phyloP scores from a whole-genome alignment of 805 yeast genomes.

The Wickerhamomyces sydowiorum region DNA sequence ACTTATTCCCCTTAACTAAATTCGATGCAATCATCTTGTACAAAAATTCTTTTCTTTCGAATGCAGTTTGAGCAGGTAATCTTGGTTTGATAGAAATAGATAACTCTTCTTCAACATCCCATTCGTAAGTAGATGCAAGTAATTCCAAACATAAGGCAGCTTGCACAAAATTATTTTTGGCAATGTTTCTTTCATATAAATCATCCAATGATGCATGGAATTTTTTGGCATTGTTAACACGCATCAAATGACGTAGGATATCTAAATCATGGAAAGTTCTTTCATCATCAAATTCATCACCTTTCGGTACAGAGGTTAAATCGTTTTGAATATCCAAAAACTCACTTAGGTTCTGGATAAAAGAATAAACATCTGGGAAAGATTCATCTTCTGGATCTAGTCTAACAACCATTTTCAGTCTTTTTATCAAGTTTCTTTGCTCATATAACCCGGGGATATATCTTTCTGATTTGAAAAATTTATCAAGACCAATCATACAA shows the following conservation, averaged over 20 bases:
- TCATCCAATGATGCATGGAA: conserved; percentile 75
- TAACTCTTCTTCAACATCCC: conserved; percentile 57
- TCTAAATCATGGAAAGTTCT: conserved; percentile 74
- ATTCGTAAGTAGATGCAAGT: conserved; percentile 67
- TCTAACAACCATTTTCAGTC: conserved; percentile 42
- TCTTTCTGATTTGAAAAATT: conserved; percentile 49
- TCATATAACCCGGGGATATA: conserved; percentile 53
- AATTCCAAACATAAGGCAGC: conserved; percentile 79
- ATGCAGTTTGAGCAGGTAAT: conserved; percentile 75
- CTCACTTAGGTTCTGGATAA: conserved; percentile 49
- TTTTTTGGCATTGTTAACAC: conserved; percentile 73
- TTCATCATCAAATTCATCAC: conserved; percentile 83
- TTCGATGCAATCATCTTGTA: conserved; percentile 65
- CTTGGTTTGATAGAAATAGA: conserved; percentile 58
- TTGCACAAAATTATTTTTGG: conserved; percentile 62
- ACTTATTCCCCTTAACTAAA: conserved; percentile 63
- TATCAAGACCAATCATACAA: conserved; percentile 57
- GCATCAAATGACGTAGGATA: conserved; percentile 69
- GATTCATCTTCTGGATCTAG: conserved; percentile 65
- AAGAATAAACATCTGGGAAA: conserved; percentile 39
- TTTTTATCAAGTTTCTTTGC: conserved; percentile 46
- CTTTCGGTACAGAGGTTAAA: conserved; percentile 67
- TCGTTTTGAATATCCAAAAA: conserved; percentile 63
- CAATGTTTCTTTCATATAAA: conserved; percentile 59
- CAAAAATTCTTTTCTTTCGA: conserved; percentile 72